Percentiles rank a stretch among this genome's conserved stretches.
Evolutionary conservation across 176 grass and related monocot species (phyloP).

Genomic region (Oryza coarctata): DNA sequence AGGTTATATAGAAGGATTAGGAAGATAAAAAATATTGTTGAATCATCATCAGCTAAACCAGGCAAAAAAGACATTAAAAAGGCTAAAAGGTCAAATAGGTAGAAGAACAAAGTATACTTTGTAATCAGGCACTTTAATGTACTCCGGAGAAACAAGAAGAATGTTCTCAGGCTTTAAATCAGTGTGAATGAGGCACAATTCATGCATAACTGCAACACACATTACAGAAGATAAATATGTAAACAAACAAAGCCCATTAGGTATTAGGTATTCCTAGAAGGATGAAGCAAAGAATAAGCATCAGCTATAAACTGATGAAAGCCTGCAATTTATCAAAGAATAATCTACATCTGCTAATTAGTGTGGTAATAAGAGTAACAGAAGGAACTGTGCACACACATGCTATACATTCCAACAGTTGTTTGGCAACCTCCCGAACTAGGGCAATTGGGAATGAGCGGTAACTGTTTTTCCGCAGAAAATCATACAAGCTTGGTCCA

Average conservation of each 20-base stretch:
- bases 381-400: conserved; percentile 51
- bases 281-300: conserved; percentile 5
- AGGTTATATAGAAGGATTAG: conserved; percentile 14
- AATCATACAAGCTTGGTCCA: conserved; percentile 89
- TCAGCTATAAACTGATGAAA: conserved; percentile 26
- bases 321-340: conserved; percentile 11
- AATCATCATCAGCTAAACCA: background rate
- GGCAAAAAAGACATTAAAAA: background rate
- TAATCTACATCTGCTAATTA: conserved; percentile 28
- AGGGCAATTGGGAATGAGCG: conserved; percentile 77
- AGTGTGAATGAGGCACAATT: conserved; percentile 98
- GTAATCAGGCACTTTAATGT: conserved; percentile 95
- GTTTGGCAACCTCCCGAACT: conserved; percentile 75
- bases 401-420: conserved; percentile 77
- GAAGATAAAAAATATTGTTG: background rate
- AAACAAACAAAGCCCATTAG: conserved; percentile 27
- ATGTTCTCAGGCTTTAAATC: conserved; percentile 99
- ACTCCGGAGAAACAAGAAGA: conserved; percentile 96
- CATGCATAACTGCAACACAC: conserved; percentile 99
- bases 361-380: conserved; percentile 15
- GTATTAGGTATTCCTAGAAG: conserved; percentile 30
- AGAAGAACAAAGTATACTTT: conserved; percentile 87
- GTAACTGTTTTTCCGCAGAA: conserved; percentile 77
- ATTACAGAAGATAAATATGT: conserved; percentile 64
- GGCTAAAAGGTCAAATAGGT: background rate